Percentiles rank a stretch among this genome's conserved stretches.
Conservation (phyloP, 257 asterid genomes). For the Nemophila menziesii region DNA sequence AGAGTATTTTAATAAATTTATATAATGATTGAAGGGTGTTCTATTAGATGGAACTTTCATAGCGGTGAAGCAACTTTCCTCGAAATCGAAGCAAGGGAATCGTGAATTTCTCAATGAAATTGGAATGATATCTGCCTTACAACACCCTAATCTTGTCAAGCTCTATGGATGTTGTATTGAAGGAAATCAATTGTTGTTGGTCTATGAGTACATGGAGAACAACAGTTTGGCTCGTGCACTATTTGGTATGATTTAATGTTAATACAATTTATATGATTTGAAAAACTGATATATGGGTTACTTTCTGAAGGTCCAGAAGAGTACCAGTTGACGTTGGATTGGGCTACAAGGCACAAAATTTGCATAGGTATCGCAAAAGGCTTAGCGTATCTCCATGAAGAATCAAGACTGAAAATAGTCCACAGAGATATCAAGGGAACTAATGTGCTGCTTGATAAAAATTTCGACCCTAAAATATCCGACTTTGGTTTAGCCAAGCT, state of each 20-base stretch:
- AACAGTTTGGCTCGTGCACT: conserved; percentile 77
- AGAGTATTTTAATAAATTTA: not conserved
- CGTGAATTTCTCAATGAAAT: conserved; percentile 70
- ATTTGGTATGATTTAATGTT: conserved; percentile 50
- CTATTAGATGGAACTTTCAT: conserved; percentile 41
- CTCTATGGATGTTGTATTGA: conserved; percentile 77
- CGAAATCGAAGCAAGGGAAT: conserved; percentile 78
- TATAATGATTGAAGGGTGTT: conserved; percentile 30
- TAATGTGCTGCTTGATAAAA: conserved; percentile 22
- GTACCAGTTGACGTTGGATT: conserved; percentile 12
- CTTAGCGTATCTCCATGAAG: conserved; percentile 20
- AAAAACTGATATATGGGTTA: not conserved
- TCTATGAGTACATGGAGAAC: conserved; percentile 68
- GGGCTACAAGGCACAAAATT: conserved; percentile 20
- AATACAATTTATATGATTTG: too few relatives aligned
- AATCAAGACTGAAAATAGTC: conserved; percentile 21
- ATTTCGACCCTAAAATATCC: conserved; percentile 21
- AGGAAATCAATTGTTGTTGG: conserved; percentile 52
- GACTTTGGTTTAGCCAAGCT: conserved; percentile 32
- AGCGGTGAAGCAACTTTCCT: conserved; percentile 69
- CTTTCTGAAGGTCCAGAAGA: conserved; percentile 15
- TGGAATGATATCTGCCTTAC: conserved; percentile 75
- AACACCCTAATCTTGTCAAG: conserved; percentile 64
- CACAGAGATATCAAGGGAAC: conserved; percentile 25
- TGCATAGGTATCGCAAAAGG: conserved; percentile 22